Percentiles rank a stretch among this genome's conserved stretches.
phyloP scores from a whole-genome alignment of 805 yeast species.

The Zygosaccharomyces rouxii region DNA sequence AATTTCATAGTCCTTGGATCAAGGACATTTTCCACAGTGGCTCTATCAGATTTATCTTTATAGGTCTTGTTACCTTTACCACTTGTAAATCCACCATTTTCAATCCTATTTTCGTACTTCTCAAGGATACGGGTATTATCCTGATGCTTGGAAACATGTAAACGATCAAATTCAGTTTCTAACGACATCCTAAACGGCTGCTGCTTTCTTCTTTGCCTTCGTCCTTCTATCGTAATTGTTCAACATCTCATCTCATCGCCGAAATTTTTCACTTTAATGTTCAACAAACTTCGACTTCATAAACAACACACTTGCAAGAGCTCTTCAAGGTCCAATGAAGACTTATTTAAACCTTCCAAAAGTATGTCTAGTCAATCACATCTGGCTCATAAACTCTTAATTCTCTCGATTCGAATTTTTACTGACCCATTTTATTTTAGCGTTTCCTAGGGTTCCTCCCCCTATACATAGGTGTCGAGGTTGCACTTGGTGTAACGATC shows the following conservation, averaged over 20 bases:
- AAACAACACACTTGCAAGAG: background rate
- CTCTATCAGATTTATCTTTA: constrained; percentile 86
- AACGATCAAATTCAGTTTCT: constrained; percentile 22
- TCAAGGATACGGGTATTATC: constrained; percentile 50
- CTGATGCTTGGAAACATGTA: constrained; percentile 21
- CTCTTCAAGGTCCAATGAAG: background rate
- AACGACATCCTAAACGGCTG: constrained; percentile 15
- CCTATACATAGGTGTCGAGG: constrained; percentile 81
- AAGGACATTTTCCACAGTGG: constrained; percentile 93
- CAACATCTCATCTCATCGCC: constrained; percentile 11
- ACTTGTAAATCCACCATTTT: constrained; percentile 53
- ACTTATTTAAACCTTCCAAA: constrained; percentile 16
- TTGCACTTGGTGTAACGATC: constrained; percentile 67
- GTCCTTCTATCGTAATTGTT: background rate
- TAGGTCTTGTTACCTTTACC: constrained; percentile 51
- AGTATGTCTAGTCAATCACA: constrained; percentile 13
- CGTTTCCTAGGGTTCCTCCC: constrained; percentile 71
- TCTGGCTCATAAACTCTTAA: too few relatives aligned
- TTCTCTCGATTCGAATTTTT: background rate
- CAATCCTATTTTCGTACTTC: constrained; percentile 62
- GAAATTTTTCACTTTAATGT: background rate
- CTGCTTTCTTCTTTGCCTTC: background rate
- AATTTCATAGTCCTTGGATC: constrained; percentile 92
- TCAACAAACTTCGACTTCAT: background rate
- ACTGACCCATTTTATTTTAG: constrained; percentile 30